Percentiles rank a stretch among this genome's conserved stretches.
Evolutionary conservation across 768 basidiomycete genomes (phyloP).

Genomic region (Punctularia strigosozonata): DNA sequence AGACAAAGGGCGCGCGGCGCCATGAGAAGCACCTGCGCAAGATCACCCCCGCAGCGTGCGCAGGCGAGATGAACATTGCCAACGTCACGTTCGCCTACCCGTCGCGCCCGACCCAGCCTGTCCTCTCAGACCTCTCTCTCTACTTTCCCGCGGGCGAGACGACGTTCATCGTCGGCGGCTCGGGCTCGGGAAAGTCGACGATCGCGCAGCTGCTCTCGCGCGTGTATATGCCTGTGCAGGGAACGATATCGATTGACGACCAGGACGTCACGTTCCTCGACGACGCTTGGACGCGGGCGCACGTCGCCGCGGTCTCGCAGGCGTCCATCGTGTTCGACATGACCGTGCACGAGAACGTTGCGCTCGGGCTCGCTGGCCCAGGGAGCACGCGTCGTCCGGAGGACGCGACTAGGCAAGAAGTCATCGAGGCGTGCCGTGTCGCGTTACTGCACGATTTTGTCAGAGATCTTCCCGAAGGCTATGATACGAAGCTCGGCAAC

Average conservation of each 20-base stretch:
- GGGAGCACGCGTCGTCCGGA: slow-evolving; percentile 26
- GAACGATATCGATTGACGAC: slow-evolving; percentile 70
- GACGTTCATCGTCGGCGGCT: slow-evolving; percentile 72
- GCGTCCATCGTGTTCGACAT: slow-evolving; percentile 72
- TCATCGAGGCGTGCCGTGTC: slow-evolving; percentile 71
- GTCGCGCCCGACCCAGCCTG: slow-evolving; percentile 49
- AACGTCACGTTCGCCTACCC: slow-evolving; percentile 65
- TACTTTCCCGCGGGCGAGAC: slow-evolving; percentile 64
- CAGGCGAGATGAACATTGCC: slow-evolving; percentile 57
- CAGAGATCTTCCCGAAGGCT: slow-evolving; percentile 71
- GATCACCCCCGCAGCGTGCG: slow-evolving; percentile 51
- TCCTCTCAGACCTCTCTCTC: slow-evolving; percentile 45
- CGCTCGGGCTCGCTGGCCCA: slow-evolving; percentile 53
- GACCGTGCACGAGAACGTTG: slow-evolving; percentile 77
- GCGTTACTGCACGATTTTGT: slow-evolving; percentile 87
- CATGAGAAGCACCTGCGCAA: slow-evolving; percentile 33
- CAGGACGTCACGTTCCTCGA: slow-evolving; percentile 71
- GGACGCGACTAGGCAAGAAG: slow-evolving; percentile 52
- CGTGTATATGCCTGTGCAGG: slow-evolving; percentile 58
- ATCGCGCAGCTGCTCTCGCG: slow-evolving; percentile 54
- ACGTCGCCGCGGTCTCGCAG: slow-evolving; percentile 73
- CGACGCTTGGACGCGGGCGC: slow-evolving; percentile 46
- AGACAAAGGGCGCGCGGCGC: slow-evolving; percentile 15
- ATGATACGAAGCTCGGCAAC: slow-evolving; percentile 70
- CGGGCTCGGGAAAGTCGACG: slow-evolving; percentile 71